Conservation (phyloP, 148 eudicot genomes). For the Camellia japonica region DNA sequence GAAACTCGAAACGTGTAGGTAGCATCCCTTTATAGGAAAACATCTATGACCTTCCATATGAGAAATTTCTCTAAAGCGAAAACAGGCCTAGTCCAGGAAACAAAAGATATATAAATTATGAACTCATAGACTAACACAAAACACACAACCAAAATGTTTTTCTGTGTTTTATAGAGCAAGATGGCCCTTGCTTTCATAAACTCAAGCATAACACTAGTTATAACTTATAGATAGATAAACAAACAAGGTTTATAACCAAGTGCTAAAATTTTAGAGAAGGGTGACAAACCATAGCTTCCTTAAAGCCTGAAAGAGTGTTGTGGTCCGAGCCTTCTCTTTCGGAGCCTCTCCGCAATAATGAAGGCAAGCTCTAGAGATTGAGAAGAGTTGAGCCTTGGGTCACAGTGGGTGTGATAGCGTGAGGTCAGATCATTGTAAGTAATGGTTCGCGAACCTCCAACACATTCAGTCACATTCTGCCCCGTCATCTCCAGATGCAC, state of each 20-base stretch:
- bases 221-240: neutral
- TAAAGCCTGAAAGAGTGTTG: conserved; percentile 23
- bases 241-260: neutral
- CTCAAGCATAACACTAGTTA: neutral
- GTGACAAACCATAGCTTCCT: conserved; percentile 5
- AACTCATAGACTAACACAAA: no score
- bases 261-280: neutral
- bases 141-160: neutral
- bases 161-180: neutral
- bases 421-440: conserved; percentile 78
- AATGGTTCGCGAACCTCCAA: conserved; percentile 72
- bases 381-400: conserved; percentile 81
- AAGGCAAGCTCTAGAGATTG: conserved; percentile 80
- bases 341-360: conserved; percentile 72
- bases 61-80: no score
- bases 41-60: no score
- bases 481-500: conserved; percentile 88
- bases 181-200: neutral
- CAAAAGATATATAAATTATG: no score
- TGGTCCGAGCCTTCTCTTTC: conserved; percentile 54
- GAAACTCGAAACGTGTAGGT: no score
- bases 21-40: no score
- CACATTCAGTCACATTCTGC: conserved; percentile 79
- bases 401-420: conserved; percentile 80
- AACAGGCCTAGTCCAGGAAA: no score